phyloP scores from a whole-genome alignment of 1,284 basidiomycete species.

The Fomitopsis palustris region DNA sequence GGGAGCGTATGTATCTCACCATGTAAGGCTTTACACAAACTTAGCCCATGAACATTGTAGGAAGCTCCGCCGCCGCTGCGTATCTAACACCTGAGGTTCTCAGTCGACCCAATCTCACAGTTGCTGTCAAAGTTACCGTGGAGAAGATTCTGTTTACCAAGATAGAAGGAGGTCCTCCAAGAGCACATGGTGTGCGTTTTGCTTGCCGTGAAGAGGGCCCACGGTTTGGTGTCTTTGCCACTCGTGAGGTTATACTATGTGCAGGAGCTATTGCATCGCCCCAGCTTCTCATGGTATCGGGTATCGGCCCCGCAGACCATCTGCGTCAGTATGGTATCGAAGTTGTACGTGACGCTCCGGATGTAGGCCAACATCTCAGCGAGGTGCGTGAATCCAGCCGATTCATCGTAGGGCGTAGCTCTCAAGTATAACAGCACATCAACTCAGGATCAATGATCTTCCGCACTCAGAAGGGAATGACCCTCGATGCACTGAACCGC shows the following conservation, averaged over 20 bases:
- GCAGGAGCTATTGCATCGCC: constrained; percentile 43
- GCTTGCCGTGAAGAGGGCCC: constrained; percentile 14
- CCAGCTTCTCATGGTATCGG: constrained; percentile 45
- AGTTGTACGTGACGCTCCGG: constrained; percentile 33
- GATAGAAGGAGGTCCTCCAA: constrained; percentile 4
- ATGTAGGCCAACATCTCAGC: constrained; percentile 41
- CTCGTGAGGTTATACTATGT: constrained; percentile 38
- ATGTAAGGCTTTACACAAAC: too few species aligned
- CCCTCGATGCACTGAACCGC: constrained; percentile 30
- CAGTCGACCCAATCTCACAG: constrained; percentile 35
- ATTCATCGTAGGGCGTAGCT: background rate
- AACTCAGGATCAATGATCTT: constrained; percentile 25
- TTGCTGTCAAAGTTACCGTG: constrained; percentile 32
- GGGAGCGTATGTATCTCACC: constrained; percentile 27
- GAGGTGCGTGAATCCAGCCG: constrained; percentile 26
- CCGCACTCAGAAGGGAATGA: constrained; percentile 26
- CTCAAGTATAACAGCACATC: constrained; percentile 32
- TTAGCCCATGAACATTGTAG: constrained; percentile 7
- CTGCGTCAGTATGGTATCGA: constrained; percentile 36
- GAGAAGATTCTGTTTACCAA: constrained; percentile 24
- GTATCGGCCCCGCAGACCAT: constrained; percentile 38
- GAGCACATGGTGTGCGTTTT: constrained; percentile 31
- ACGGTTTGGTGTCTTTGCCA: constrained; percentile 28
- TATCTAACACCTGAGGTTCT: constrained; percentile 35
- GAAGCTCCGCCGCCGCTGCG: constrained; percentile 36